phyloP scores from a whole-genome alignment of 345 rosid genomes.

The Pistacia atlantica region DNA sequence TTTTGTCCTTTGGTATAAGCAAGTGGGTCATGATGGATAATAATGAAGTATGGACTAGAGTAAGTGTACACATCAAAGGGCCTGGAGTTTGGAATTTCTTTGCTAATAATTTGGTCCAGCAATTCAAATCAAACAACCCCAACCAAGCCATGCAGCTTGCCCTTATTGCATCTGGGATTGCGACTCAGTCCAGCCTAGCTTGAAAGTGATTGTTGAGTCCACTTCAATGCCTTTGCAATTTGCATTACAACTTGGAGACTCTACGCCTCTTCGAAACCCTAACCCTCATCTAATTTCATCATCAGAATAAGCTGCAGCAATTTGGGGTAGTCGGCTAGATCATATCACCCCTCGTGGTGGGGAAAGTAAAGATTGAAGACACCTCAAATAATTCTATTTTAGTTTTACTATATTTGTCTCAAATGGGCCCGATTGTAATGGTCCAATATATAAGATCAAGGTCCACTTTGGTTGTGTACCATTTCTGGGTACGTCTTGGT shows the following conservation, averaged over 20 bases:
- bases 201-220: slow-evolving; percentile 32
- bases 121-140: slow-evolving; percentile 16
- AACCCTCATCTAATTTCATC: neutral
- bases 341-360: slow-evolving; percentile 16
- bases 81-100: neutral
- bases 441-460: no score
- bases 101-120: slow-evolving; percentile 25
- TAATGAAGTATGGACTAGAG: slow-evolving; percentile 22
- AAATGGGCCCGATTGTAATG: no score
- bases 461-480: no score
- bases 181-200: slow-evolving; percentile 38
- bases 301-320: neutral
- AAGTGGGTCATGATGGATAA: slow-evolving; percentile 29
- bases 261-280: neutral
- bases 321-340: neutral
- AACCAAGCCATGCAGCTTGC: slow-evolving; percentile 40
- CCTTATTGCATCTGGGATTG: slow-evolving; percentile 19
- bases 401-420: neutral
- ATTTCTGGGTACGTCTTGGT: no score
- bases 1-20: slow-evolving; percentile 26
- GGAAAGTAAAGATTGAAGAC: neutral
- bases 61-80: slow-evolving; percentile 14
- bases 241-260: slow-evolving; percentile 16
- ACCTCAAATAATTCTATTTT: neutral
- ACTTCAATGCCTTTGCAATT: slow-evolving; percentile 1